Base-by-base conservation (phyloP, 352 stramenopile genomes). In the Albugo laibachii region DNA sequence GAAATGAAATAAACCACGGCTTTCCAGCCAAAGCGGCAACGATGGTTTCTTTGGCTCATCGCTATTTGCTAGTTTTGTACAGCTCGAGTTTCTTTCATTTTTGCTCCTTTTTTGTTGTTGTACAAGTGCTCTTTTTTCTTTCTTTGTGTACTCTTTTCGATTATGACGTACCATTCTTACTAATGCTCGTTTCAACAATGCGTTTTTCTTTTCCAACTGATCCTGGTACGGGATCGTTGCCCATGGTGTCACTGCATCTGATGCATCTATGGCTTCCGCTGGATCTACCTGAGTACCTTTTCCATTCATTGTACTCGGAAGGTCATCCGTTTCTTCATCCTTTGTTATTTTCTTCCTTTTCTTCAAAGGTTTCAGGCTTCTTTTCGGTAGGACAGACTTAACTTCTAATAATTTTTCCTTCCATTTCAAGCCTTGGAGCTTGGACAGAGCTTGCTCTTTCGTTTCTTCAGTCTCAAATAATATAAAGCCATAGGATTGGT, bases 161-260 rank as follows among this genome's bases (percentile, higher is more conserved):
- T 77, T 84, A 46, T 80, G 73, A 14, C 81, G 73, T 27, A 84
- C 71, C 39, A 91, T 87, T 58, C 83, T 85, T 1, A 88, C 65
- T 40, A 93, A 58, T 45, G 92, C 79, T 45, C 88, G 86, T 64
- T 86, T 88, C 81, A 93, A 92, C 58, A 86, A 76, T 45, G 70
- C 54, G 42, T 93, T 78, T 50, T 93, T 93, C 47, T 69, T 71
- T 48, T 80, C 61, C 27, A 91, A 53, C 49, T 93, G 81, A 56
- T 89, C 71, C 6, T 75, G 65, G 47, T 92, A 92, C 13, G 69
- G 59, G 6, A 92, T 58, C 34, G 63, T 57, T 11, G 69, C 74
- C 79, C 79, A 92, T 19, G 81, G 81, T 19, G 79, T 88, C 44
- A 89, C 79, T 11, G 83, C 73, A 15, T 92, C 69, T 16, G 65